A percentile compares a stretch with the other conserved stretches of the same genome.
Conservation (phyloP, 257 asterid species). For the Henckelia pumila region DNA sequence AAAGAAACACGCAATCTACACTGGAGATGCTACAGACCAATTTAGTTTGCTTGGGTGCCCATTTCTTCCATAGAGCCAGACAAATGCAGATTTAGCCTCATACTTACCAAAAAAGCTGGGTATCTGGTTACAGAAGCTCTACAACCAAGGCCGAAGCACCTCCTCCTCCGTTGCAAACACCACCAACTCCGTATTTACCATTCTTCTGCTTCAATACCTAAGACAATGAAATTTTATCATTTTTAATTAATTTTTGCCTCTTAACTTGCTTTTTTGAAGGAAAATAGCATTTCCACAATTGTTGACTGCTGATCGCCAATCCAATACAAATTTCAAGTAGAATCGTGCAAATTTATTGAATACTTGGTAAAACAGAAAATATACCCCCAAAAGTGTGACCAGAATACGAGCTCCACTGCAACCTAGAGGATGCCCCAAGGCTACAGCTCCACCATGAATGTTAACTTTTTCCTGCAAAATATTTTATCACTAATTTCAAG, state of each 20-base stretch:
- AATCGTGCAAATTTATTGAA: background rate
- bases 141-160: slow-evolving; percentile 95
- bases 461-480: slow-evolving; percentile 80
- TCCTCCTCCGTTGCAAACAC: slow-evolving; percentile 98
- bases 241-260: slow-evolving; percentile 11
- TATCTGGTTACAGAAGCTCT: slow-evolving; percentile 54
- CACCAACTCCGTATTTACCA: slow-evolving; percentile 81
- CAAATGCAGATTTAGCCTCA: background rate
- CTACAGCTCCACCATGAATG: slow-evolving; percentile 94
- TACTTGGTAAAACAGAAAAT: slow-evolving; percentile 6
- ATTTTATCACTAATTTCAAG: slow-evolving; percentile 16
- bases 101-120: slow-evolving; percentile 29
- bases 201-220: slow-evolving; percentile 86
- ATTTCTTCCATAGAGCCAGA: slow-evolving; percentile 16
- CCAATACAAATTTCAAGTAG: background rate
- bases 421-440: slow-evolving; percentile 97
- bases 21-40: slow-evolving; percentile 20
- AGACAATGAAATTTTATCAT: slow-evolving; percentile 8
- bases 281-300: background rate
- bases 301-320: background rate
- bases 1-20: slow-evolving; percentile 17
- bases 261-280: background rate
- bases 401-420: slow-evolving; percentile 99
- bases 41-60: slow-evolving; percentile 24
- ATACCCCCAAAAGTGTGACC: slow-evolving; percentile 95